These are phyloP conservation scores for Fabrea salina DNA, from an alignment of 169 alveolate species.

Conservation along the genomic window DNA sequence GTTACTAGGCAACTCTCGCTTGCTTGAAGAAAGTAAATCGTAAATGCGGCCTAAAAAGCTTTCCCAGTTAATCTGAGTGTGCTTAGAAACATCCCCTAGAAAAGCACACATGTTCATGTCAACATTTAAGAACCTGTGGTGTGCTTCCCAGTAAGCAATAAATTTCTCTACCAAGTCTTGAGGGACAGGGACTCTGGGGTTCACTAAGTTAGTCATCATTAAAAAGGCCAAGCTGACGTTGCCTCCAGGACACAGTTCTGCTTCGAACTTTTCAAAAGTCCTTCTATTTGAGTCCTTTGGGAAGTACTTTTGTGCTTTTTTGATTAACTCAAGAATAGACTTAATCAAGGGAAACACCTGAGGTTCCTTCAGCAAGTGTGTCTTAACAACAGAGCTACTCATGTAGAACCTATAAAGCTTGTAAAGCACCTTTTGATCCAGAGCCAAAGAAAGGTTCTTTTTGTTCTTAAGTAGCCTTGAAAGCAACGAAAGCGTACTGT, in stretches of 20 bases:
- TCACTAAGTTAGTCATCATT: neutral
- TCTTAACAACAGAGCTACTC: neutral
- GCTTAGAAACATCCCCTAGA: neutral
- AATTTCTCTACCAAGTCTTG: neutral
- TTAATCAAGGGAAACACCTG: neutral
- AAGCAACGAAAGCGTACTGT: neutral
- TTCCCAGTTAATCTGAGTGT: neutral
- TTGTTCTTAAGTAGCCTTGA: neutral
- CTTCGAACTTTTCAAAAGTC: neutral
- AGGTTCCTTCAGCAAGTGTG: neutral
- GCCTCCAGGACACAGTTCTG: constrained; percentile 14
- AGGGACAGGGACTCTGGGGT: neutral
- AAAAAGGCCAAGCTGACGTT: neutral
- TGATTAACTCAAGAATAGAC: neutral
- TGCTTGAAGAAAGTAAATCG: neutral
- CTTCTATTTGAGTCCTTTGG: neutral
- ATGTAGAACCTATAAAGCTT: neutral
- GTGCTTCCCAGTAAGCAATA: neutral
- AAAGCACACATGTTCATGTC: neutral
- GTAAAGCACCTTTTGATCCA: constrained; percentile 1
- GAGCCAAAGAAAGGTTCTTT: neutral
- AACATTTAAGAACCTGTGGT: neutral
- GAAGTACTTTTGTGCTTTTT: neutral
- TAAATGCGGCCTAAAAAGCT: neutral
- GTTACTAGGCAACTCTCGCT: no score